These are phyloP conservation scores for Lactarius deliciosus DNA, from an alignment of 768 basidiomycete species.

Conservation along the genomic window DNA sequence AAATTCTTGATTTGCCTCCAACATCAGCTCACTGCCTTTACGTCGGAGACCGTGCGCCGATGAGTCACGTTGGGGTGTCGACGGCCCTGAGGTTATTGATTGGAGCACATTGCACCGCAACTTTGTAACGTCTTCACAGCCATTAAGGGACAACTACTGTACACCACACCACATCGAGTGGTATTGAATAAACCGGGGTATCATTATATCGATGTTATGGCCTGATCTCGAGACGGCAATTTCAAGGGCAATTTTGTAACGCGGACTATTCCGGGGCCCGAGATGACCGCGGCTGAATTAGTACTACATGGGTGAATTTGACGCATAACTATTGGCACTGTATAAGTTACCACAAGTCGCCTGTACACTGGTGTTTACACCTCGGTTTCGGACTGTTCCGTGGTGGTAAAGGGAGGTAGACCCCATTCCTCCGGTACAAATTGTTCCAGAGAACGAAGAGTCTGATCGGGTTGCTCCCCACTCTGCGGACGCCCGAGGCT, in stretches of 20 bases:
- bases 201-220: no score
- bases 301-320: not conserved
- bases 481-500: slow-evolving; percentile 44
- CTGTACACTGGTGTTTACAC: not conserved
- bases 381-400: not conserved
- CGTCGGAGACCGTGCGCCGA: no score
- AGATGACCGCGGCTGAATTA: not conserved
- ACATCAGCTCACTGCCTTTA: no score
- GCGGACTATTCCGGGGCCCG: no score
- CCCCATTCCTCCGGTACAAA: slow-evolving; percentile 86
- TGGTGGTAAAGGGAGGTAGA: slow-evolving; percentile 59
- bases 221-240: no score
- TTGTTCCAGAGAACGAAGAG: slow-evolving; percentile 59
- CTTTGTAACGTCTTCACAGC: not conserved
- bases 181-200: not conserved
- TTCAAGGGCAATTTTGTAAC: not conserved
- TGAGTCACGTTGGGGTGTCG: no score
- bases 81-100: no score
- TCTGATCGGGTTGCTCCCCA: slow-evolving; percentile 54
- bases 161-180: not conserved
- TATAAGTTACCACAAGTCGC: not conserved
- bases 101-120: not conserved
- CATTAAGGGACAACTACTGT: no score
- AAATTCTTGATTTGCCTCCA: no score
- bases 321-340: not conserved